Evolutionary conservation across 257 asterid genomes (phyloP), one percentile per base, ranked within the genome.

Genomic region (Ehretia macrophylla): DNA sequence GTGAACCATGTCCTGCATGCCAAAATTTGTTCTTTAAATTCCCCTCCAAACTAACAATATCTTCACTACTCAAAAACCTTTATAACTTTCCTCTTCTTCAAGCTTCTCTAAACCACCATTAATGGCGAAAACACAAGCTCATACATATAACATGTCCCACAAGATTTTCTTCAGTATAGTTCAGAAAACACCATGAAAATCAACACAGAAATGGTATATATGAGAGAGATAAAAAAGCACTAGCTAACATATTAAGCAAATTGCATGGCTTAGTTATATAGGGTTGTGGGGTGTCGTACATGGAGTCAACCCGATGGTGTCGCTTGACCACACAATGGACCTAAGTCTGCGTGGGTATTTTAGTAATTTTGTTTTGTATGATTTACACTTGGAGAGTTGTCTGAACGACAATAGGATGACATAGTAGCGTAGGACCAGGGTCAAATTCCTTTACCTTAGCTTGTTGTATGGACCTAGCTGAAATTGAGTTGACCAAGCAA

Each of bases 1-100:
- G 75, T 77, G 81, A 42, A 77, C 77, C 81, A 78, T 73, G 64
- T 78, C 81, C 59, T 80, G 77, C 82, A 82, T n/a, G n/a, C n/a
- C n/a, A n/a, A n/a, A 54, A 84, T 77, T 84, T 72, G 27, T 63
- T 51, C 65, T 71, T 58, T n/a, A n/a, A n/a, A n/a, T n/a, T 6
- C 65, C 35, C 59, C 68, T 56, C 55, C 63, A 55, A 3, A 27
- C 35, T n/a, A 66, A 45, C 32, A 56, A 53, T 10, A 48, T 8
- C 27, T n/a, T n/a, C n/a, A n/a, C n/a, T n/a, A n/a, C 45, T 14
- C 39, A 49, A 38, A 46, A 55, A 5, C 6, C 12, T 5, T n/a
- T 11, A 50, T 49, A 10, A 0, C 10, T 61, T 1, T 11, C 39
- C 59, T 58, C 59, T 56, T 52, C 70, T 66, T 44, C n/a, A n/a